A percentile compares a stretch with the other conserved stretches of the same genome.
These are phyloP conservation scores for Apiospora sp. DNA, from an alignment of 2,329 filamentous ascomycete species.

Conservation along the genomic window DNA sequence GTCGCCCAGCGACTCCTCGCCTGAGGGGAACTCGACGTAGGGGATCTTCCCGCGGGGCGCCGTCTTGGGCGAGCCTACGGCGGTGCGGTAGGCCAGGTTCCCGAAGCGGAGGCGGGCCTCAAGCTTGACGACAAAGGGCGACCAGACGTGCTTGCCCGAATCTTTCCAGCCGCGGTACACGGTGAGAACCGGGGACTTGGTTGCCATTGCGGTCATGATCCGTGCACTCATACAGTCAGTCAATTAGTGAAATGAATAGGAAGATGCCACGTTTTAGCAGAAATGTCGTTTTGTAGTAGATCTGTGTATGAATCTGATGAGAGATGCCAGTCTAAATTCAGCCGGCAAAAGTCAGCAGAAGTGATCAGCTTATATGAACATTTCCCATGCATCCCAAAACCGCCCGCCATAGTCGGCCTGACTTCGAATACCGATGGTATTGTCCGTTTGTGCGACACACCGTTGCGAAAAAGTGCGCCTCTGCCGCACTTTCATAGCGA, in stretches of 20 bases:
- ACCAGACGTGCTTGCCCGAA: conserved; percentile 58
- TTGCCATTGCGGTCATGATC: not conserved
- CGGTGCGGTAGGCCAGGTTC: conserved; percentile 53
- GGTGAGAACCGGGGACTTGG: conserved; percentile 39
- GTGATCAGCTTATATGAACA: not conserved
- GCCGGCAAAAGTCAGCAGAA: not conserved
- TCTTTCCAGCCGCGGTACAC: conserved; percentile 60
- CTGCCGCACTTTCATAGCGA: not conserved
- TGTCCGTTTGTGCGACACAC: not conserved
- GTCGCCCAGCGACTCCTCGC: conserved; percentile 51
- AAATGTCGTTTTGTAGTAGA: not conserved
- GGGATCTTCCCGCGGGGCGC: conserved; percentile 68
- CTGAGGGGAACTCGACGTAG: conserved; percentile 51
- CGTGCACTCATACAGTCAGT: not conserved
- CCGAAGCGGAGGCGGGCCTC: conserved; percentile 67
- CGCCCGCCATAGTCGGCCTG: not conserved
- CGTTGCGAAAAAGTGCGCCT: not conserved
- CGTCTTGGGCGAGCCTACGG: conserved; percentile 51
- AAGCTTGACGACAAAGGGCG: conserved; percentile 69
- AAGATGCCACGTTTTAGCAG: not conserved
- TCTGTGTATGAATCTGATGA: too few species aligned
- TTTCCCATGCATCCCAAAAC: not conserved
- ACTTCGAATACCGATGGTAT: too few species aligned
- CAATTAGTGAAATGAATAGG: not conserved
- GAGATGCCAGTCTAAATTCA: not conserved